Evolutionary conservation across 2,329 filamentous ascomycete genomes (phyloP).

Genomic region (Verticillium albo-atrum): DNA sequence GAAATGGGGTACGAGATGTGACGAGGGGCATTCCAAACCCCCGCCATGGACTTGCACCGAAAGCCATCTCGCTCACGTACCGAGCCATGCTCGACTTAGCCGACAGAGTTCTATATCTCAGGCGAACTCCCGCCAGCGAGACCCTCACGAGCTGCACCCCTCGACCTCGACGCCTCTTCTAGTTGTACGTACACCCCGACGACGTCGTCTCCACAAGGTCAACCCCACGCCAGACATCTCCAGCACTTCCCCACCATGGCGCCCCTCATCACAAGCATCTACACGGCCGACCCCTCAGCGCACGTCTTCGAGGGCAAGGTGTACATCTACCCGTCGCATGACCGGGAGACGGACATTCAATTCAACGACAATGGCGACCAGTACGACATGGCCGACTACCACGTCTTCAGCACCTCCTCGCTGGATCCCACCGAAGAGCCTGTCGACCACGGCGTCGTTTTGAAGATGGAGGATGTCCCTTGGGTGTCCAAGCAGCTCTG

Average conservation of each 20-base stretch:
- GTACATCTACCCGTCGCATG: conserved; percentile 79
- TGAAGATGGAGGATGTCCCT: conserved; percentile 61
- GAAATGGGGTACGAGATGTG: not conserved
- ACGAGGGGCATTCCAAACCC: not conserved
- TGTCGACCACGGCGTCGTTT: conserved; percentile 67
- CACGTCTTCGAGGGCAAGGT: conserved; percentile 73
- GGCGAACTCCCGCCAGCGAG: not conserved
- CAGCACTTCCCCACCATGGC: conserved; percentile 25
- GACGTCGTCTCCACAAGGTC: not conserved
- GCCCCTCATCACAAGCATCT: conserved; percentile 69
- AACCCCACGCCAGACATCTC: not conserved
- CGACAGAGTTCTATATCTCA: not conserved
- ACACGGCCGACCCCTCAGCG: conserved; percentile 76
- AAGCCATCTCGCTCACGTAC: not conserved
- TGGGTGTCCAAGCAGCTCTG: conserved; percentile 78
- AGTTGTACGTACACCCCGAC: no score
- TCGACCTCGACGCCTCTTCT: not conserved
- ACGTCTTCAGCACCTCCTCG: conserved; percentile 60
- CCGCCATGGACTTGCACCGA: not conserved
- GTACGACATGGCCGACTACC: conserved; percentile 82
- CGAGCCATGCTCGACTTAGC: not conserved
- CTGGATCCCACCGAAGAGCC: conserved; percentile 54
- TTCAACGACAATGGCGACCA: conserved; percentile 85
- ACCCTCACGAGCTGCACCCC: not conserved
- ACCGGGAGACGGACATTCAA: conserved; percentile 67